Evolutionary conservation across 306 rosid genomes (phyloP), one percentile per base, ranked within the genome.

Genomic region (Hippophae rhamnoides): DNA sequence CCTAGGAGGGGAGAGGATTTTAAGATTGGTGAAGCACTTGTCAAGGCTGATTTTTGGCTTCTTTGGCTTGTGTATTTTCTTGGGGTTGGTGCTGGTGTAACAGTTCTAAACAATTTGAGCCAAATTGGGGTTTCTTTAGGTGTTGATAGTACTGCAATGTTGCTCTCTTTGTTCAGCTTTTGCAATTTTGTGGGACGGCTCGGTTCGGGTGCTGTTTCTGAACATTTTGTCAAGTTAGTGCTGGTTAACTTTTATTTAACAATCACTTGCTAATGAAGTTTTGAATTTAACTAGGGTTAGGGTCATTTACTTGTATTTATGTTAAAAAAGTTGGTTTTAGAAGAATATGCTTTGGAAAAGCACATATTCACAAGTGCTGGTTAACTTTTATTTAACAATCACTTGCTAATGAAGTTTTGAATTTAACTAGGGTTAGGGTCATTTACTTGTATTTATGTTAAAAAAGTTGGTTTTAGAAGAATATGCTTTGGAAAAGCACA

Each of bases 21-120:
- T 78, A 81, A 66, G 75, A 53, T 86, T 52, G 64, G 49, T 5
- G 90, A 90, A 70, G 95, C 82, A 12, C 14, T 90, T 7, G n/a
- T 84, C 64, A 90, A 86, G 78, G 94, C 94, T 47, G 97, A 90
- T 72, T 90, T 90, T 67, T 90, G 97, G 97, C 80, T 90, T 67
- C 89, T 84, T 62, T 86, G 95, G 94, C 64, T 81, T 78, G 61
- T 73, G 56, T 86, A 77, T 64, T 86, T 85, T 71, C 69, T 90
- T 9, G 95, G 85, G 42, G 89, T 77, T 46, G 94, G 95, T 49
- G 47, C 95, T 0, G 95, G 97, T 47, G 71, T 90, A 40, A 86
- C 97, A 1, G 85, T 84, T 59, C 89, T 90, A 52, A 90, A 90
- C 62, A 90, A 90, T 71, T 69, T 90, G 77, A 86, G 90, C 72